Percentiles rank a stretch among this genome's conserved stretches.
Conservation (phyloP, 2,329 filamentous ascomycete genomes). For the Calonectria pseudoturangicola region DNA sequence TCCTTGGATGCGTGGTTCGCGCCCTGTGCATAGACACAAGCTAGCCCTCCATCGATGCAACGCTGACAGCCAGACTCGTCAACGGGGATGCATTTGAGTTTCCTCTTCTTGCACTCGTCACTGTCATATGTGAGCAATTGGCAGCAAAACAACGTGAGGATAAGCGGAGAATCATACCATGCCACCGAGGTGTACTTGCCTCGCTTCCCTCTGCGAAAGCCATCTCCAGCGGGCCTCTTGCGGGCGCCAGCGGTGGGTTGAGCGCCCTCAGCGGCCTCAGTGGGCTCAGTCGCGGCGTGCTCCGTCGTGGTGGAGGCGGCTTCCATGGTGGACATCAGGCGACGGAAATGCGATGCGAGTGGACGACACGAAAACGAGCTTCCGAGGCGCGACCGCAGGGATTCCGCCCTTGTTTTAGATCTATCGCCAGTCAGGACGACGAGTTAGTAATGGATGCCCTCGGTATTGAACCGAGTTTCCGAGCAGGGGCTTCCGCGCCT, state of each 20-base stretch:
- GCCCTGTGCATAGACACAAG: constrained; percentile 53
- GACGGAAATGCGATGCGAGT: constrained; percentile 27
- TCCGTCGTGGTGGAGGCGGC: constrained; percentile 27
- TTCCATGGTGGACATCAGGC: constrained; percentile 31
- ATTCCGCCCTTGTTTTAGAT: constrained; percentile 36
- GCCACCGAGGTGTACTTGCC: constrained; percentile 62
- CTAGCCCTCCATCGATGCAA: constrained; percentile 54
- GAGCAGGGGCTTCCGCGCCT: constrained; percentile 27
- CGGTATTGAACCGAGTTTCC: constrained; percentile 50
- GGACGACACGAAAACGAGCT: constrained; percentile 29
- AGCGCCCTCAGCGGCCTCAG: constrained; percentile 29
- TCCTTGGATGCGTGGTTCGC: constrained; percentile 47
- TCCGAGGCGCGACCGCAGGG: constrained; percentile 34
- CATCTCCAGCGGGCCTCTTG: constrained; percentile 29
- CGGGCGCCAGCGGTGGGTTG: constrained; percentile 5
- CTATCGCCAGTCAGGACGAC: constrained; percentile 28
- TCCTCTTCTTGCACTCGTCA: constrained; percentile 64
- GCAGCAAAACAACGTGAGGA: neutral
- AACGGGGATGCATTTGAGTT: constrained; percentile 62
- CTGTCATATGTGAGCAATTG: constrained; percentile 46
- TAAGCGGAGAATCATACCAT: constrained; percentile 54
- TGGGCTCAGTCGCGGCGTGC: constrained; percentile 31
- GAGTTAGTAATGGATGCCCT: constrained; percentile 33
- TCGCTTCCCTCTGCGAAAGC: constrained; percentile 53
- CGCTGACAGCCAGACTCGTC: constrained; percentile 55